Conservation (phyloP, 2,329 filamentous ascomycete species). For the Dactylellina leptospora region DNA sequence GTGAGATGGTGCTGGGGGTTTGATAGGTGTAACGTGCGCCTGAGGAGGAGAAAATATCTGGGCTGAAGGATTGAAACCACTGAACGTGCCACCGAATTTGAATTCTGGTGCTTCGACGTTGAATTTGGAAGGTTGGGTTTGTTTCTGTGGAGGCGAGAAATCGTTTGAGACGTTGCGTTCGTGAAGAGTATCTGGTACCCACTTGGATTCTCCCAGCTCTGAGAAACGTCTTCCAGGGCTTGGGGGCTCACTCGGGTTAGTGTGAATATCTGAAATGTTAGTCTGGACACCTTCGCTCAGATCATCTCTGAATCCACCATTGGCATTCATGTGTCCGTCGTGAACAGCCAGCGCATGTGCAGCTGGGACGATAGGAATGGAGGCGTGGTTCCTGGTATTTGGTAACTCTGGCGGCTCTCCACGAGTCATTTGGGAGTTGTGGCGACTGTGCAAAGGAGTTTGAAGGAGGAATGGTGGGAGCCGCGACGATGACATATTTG, state of each 20-base stretch:
- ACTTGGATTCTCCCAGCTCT: conserved; percentile 30
- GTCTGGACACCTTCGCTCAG: conserved; percentile 61
- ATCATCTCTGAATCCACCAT: conserved; percentile 55
- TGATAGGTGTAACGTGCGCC: conserved; percentile 65
- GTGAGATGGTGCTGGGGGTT: conserved; percentile 56
- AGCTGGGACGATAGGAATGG: conserved; percentile 61
- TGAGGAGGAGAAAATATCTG: conserved; percentile 58
- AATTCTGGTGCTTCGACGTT: conserved; percentile 92
- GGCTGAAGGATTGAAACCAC: conserved; percentile 62
- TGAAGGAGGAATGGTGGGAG: conserved; percentile 47
- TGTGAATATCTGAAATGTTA: conserved; percentile 58
- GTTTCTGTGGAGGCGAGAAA: conserved; percentile 13
- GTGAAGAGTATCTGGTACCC: conserved; percentile 65
- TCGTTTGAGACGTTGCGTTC: conserved; percentile 61
- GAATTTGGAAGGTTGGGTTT: conserved; percentile 70
- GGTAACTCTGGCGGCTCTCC: conserved; percentile 75
- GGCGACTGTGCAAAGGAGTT: conserved; percentile 41
- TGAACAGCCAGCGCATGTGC: conserved; percentile 59
- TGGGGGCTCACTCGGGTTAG: conserved; percentile 57
- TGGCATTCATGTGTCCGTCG: conserved; percentile 28
- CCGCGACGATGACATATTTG: conserved; percentile 44
- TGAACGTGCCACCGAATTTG: conserved; percentile 71
- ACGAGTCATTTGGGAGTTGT: conserved; percentile 67
- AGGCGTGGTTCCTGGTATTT: conserved; percentile 58
- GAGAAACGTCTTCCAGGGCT: conserved; percentile 55